Evolutionary conservation across 2,329 filamentous ascomycete genomes (phyloP), one percentile per base, ranked within the genome.

Genomic region (Neofusicoccum sp.): DNA sequence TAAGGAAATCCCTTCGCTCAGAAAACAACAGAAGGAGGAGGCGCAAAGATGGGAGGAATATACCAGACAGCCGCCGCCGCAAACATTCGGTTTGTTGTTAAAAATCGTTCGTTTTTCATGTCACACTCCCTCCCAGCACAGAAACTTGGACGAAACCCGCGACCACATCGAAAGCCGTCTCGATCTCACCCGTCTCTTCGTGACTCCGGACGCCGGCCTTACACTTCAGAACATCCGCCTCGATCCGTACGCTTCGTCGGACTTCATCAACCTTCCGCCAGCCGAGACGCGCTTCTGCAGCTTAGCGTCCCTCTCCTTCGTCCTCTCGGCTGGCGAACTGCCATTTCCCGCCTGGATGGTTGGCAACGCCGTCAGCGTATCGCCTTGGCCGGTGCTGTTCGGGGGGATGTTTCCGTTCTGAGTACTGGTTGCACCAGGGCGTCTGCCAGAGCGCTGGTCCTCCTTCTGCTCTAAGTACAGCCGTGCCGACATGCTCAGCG

Each of bases 381-480:
- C 90, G 69, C 73, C 70, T 76, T 78, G 64, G 77, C 71, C 59
- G 79, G 67, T 37, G 62, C 54, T 60, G 3, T 12, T 60, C 36
- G 44, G 37, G 43, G 44, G 14, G 16, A 43, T 61, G 9, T 39
- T 61, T 34, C 49, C 56, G 6, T 56, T 60, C 16, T 61, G 54
- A 12, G 34, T 37, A 33, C 22, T 52, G 48, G 12, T 49, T 12
- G 52, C 43, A 12, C 34, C 48, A 14, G 44, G 47, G 3, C 64
- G 64, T 43, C 60, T 52, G 60, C 80, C 80, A 5, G 77, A 67
- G 31, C 75, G 73, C 66, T 80, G 80, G 44, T 81, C 79, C n/a
- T 74, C 74, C 68, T 87, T 97, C 78, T 93, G 88, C 67, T 96
- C 93, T 52, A 98, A 81, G 71, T 97, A 99, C 37, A 90, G 77